Percentiles rank a stretch among this genome's conserved stretches.
Evolutionary conservation across 129 eudicot genomes (phyloP).

Genomic region (Glebionis coronaria): DNA sequence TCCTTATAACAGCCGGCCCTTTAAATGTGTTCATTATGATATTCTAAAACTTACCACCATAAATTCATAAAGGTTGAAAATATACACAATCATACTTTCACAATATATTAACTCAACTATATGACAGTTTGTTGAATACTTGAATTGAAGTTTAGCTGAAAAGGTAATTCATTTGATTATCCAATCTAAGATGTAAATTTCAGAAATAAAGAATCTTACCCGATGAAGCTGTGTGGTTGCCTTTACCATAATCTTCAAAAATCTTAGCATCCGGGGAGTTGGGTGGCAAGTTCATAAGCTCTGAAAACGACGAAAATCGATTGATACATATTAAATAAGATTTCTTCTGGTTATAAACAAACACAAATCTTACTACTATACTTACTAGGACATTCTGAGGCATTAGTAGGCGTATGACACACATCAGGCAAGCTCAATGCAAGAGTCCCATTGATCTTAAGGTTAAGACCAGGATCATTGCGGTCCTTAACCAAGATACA

Average conservation of each 20-base stretch:
- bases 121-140: no score
- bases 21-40: no score
- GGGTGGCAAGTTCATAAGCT: constrained; percentile 54
- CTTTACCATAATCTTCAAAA: constrained; percentile 53
- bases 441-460: constrained; percentile 61
- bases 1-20: no score
- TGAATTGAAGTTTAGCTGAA: no score
- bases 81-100: no score
- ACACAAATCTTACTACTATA: no score
- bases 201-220: background rate
- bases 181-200: no score
- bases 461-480: constrained; percentile 54
- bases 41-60: no score
- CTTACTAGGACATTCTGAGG: constrained; percentile 59
- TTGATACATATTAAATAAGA: no score
- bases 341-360: no score
- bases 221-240: constrained; percentile 16
- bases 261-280: constrained; percentile 66
- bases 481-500: constrained; percentile 65
- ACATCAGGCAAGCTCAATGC: constrained; percentile 57
- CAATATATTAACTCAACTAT: no score
- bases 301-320: constrained; percentile 22
- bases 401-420: constrained; percentile 46
- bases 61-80: no score
- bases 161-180: background rate